A percentile compares a stretch with the other conserved stretches of the same genome.
Conservation (phyloP, 2,329 filamentous ascomycete genomes). For the Didymella pinodella region DNA sequence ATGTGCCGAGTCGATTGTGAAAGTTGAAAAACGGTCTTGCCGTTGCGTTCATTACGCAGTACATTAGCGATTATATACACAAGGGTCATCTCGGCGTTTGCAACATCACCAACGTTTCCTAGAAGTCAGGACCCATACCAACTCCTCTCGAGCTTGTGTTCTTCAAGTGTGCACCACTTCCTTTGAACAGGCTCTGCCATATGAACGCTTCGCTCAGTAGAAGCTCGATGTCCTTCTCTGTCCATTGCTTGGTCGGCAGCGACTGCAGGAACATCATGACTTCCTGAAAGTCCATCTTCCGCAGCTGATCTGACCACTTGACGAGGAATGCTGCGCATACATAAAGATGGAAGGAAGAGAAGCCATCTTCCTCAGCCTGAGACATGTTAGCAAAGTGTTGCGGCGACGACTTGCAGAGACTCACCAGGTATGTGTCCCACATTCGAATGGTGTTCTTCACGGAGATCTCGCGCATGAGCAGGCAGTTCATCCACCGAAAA, state of each 20-base stretch:
- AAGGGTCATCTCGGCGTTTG: slow-evolving; percentile 21
- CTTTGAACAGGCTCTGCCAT: slow-evolving; percentile 97
- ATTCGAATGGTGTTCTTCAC: slow-evolving; percentile 97
- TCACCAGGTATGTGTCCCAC: slow-evolving; percentile 99
- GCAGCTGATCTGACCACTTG: slow-evolving; percentile 94
- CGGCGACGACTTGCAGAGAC: slow-evolving; percentile 38
- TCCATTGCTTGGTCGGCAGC: slow-evolving; percentile 91
- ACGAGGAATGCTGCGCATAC: slow-evolving; percentile 97
- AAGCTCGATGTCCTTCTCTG: slow-evolving; percentile 96
- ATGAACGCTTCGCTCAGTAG: slow-evolving; percentile 96
- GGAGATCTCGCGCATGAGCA: slow-evolving; percentile 96
- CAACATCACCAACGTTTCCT: slow-evolving; percentile 23
- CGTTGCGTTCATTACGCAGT: slow-evolving; percentile 12
- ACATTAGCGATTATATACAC: slow-evolving; percentile 23
- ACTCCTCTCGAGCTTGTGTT: slow-evolving; percentile 50
- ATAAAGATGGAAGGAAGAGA: slow-evolving; percentile 97
- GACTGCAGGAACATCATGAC: slow-evolving; percentile 99
- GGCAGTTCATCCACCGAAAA: slow-evolving; percentile 99
- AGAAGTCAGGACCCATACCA: slow-evolving; percentile 51
- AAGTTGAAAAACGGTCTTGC: neutral
- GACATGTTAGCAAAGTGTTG: slow-evolving; percentile 23
- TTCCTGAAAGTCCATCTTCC: slow-evolving; percentile 98
- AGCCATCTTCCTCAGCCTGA: slow-evolving; percentile 96
- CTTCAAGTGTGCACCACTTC: slow-evolving; percentile 84
- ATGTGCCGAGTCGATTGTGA: slow-evolving; percentile 3